These are phyloP conservation scores for Cymbomonas tetramitiformis DNA, from an alignment of 139 green algal species.

Conservation along the genomic window DNA sequence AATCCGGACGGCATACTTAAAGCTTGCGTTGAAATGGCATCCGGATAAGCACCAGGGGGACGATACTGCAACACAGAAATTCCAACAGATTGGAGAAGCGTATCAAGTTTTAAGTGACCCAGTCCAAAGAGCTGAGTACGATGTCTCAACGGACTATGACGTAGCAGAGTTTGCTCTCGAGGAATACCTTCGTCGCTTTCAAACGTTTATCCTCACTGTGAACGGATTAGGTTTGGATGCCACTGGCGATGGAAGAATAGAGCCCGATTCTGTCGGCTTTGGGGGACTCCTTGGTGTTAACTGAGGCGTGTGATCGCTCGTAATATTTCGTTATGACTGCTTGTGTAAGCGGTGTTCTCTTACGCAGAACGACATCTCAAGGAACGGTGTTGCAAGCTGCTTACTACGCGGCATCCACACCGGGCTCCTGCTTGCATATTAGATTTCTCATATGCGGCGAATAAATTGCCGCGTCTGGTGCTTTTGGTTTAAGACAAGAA, in stretches of 20 bases:
- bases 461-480: too few relatives aligned
- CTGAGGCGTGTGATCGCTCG: too few relatives aligned
- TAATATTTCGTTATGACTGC: too few relatives aligned
- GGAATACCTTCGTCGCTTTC: neutral
- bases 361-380: too few relatives aligned
- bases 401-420: too few relatives aligned
- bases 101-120: slow-evolving; percentile 4
- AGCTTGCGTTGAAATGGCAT: slow-evolving; percentile 26
- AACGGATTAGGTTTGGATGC: neutral
- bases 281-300: too few relatives aligned
- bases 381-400: too few relatives aligned
- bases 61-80: slow-evolving; percentile 61
- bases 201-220: neutral
- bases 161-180: neutral
- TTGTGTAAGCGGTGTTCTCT: too few relatives aligned
- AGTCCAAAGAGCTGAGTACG: slow-evolving; percentile 7
- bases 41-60: slow-evolving; percentile 22
- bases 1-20: slow-evolving; percentile 22
- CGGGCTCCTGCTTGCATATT: too few relatives aligned
- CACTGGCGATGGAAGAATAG: neutral
- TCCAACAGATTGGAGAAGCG: slow-evolving; percentile 55
- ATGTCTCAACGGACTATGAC: neutral
- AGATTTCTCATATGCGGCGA: too few relatives aligned
- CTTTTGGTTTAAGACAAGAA: too few relatives aligned
- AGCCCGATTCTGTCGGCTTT: too few relatives aligned